These are phyloP conservation scores for Terfezia claveryi DNA, from an alignment of 495 filamentous ascomycete species.

Conservation along the genomic window DNA sequence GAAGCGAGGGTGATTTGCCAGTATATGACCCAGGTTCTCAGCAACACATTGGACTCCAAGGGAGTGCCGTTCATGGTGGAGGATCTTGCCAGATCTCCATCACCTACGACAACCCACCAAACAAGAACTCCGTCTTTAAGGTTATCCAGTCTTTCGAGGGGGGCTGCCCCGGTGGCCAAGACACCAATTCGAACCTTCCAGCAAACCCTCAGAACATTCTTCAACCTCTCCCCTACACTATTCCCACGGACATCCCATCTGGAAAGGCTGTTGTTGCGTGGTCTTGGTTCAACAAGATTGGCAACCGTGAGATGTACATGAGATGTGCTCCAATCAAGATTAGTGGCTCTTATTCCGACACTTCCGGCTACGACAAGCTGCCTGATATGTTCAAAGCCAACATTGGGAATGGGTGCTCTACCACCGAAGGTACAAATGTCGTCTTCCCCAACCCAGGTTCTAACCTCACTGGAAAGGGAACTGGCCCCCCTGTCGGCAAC, in stretches of 20 bases:
- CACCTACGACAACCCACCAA: slow-evolving; percentile 46
- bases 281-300: slow-evolving; percentile 38
- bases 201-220: slow-evolving; percentile 6
- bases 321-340: slow-evolving; percentile 34
- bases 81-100: slow-evolving; percentile 73
- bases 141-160: slow-evolving; percentile 40
- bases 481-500: not conserved
- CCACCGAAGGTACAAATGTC: slow-evolving; percentile 5
- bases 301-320: slow-evolving; percentile 41
- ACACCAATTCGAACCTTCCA: slow-evolving; percentile 31
- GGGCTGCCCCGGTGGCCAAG: slow-evolving; percentile 50
- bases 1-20: slow-evolving; percentile 19
- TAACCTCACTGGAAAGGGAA: not conserved
- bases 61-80: slow-evolving; percentile 54
- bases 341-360: slow-evolving; percentile 21
- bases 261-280: slow-evolving; percentile 41
- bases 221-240: slow-evolving; percentile 27
- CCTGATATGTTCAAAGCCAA: slow-evolving; percentile 41
- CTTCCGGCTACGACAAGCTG: slow-evolving; percentile 20
- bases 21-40: slow-evolving; percentile 31
- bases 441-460: slow-evolving; percentile 1
- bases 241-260: slow-evolving; percentile 33
- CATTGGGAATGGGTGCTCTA: slow-evolving; percentile 21
- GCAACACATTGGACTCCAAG: slow-evolving; percentile 33
- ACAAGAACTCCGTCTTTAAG: slow-evolving; percentile 25